Evolutionary conservation across 345 rosid genomes (phyloP).

Genomic region (Arabidopsis suecica): DNA sequence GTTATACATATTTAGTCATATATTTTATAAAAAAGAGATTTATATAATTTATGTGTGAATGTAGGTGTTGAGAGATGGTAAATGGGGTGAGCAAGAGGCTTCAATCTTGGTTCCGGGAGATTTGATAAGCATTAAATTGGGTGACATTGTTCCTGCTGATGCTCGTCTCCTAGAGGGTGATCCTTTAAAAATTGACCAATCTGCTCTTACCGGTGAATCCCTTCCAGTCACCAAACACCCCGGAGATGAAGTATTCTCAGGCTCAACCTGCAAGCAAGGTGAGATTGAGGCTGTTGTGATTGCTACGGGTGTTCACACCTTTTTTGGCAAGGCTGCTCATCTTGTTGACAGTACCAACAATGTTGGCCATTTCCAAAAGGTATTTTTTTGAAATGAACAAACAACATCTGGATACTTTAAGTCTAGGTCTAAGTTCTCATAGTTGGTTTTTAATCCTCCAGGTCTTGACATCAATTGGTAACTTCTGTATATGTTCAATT

Average conservation of each 20-base stretch:
- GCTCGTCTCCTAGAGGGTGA: constrained; percentile 95
- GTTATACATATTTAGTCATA: neutral
- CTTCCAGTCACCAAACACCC: constrained; percentile 76
- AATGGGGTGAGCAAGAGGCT: constrained; percentile 88
- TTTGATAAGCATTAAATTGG: constrained; percentile 83
- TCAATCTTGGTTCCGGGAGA: constrained; percentile 89
- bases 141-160: constrained; percentile 91
- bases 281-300: constrained; percentile 94
- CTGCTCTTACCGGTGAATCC: constrained; percentile 94
- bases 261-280: constrained; percentile 96
- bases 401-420: neutral
- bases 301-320: constrained; percentile 93
- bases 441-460: constrained; percentile 8
- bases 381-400: constrained; percentile 15
- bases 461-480: constrained; percentile 92
- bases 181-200: constrained; percentile 87
- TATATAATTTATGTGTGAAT: neutral
- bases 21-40: neutral
- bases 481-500: constrained; percentile 96
- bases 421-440: neutral
- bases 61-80: constrained; percentile 82
- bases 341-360: constrained; percentile 93
- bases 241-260: constrained; percentile 79
- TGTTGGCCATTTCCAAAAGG: constrained; percentile 96
- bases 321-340: constrained; percentile 97